Base-by-base conservation (phyloP, 768 basidiomycete species). In the Termitomyces sp. region DNA sequence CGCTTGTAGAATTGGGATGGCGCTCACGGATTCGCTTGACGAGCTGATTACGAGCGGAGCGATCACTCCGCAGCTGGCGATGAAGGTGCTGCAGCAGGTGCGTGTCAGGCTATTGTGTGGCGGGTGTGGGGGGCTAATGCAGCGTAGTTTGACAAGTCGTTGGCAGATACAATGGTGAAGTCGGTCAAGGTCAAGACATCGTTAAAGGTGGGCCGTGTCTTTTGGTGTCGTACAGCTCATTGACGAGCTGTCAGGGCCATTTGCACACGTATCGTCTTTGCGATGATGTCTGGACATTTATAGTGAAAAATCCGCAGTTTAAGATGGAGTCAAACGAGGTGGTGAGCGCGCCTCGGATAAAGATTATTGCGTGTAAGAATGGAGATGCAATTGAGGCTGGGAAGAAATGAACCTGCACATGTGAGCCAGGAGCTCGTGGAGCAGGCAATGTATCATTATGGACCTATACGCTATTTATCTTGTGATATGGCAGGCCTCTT, bases 201-300 rank as follows among this genome's bases (percentile, higher is more conserved):
- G 11, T 79, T 97, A 59, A 98, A 98, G 79, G 94, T 90, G 66
- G 23, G 34, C 37, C 40, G 12, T 39, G 40, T 28, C 32, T 32
- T 57, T 48, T 28, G 47, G 21, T 44, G 53, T 35, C 54, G 23
- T 17, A 35, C 23, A n/a, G 6, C 2, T 12, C 5, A 3, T 37
- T 48, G 25, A 56, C 25, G 19, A 45, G 27, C 2, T 17, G 39
- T 25, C 21, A 91, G 92, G 96, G 94, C 17, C 90, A 95, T 68
- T 73, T 98, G 54, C 83, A 89, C 62, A 98, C 94, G 2, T 99
- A 97, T 71, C 85, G 92, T 8, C 79, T 93, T 3, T 93, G 91
- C 70, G 94, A 96, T 73, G 94, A 95, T 67, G 96, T 98, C 47
- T 98, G 97, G 97, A 98, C 96, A 52, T 99, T 98, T 72, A 91